phyloP scores from a whole-genome alignment of 495 filamentous ascomycete species.

The Penicillium soppii region DNA sequence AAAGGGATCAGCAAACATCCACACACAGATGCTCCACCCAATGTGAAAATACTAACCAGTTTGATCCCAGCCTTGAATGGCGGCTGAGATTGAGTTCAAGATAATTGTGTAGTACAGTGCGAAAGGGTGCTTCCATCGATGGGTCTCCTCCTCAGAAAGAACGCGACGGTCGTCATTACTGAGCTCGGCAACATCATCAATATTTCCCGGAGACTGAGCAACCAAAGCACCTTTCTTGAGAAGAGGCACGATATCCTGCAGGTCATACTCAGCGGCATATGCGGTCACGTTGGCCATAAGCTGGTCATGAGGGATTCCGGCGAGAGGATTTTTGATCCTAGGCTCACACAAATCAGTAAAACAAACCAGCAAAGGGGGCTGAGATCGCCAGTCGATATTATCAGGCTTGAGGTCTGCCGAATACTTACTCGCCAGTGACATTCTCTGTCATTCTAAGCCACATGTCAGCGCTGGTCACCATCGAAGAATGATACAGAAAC shows the following conservation, averaged over 20 bases:
- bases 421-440: conserved; percentile 19
- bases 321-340: conserved; percentile 60
- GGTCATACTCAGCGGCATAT: conserved; percentile 52
- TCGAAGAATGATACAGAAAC: background rate
- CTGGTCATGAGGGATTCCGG: conserved; percentile 49
- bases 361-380: no score
- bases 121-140: conserved; percentile 64
- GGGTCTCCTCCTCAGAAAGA: conserved; percentile 56
- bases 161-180: conserved; percentile 50
- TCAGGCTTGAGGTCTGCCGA: no score
- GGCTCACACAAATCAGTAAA: no score
- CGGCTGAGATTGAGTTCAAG: conserved; percentile 72
- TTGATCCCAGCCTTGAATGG: conserved; percentile 66
- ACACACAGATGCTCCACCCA: background rate
- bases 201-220: conserved; percentile 57
- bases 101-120: conserved; percentile 65
- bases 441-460: conserved; percentile 17
- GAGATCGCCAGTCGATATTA: no score
- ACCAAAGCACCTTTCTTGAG: conserved; percentile 64
- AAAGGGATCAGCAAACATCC: background rate
- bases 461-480: background rate
- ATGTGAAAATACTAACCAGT: conserved; percentile 34
- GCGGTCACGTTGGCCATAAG: conserved; percentile 56
- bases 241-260: conserved; percentile 48
- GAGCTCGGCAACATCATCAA: conserved; percentile 56